phyloP scores from a whole-genome alignment of 2,329 filamentous ascomycete species.

The Ophiosphaerella korrae region DNA sequence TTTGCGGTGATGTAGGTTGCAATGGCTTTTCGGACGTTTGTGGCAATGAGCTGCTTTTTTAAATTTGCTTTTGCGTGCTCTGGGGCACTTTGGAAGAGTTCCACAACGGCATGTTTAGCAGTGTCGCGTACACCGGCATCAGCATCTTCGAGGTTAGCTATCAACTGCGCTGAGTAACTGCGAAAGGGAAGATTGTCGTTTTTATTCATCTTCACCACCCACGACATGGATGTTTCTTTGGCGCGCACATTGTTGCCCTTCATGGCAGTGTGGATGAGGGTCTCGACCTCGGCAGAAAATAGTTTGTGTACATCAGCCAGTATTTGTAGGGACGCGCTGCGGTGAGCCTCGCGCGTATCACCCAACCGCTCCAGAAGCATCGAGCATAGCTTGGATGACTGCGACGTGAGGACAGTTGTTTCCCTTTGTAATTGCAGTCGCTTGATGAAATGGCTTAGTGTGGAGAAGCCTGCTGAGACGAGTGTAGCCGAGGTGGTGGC shows the following conservation, averaged over 20 bases:
- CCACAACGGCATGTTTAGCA: constrained; percentile 81
- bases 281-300: constrained; percentile 75
- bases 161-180: constrained; percentile 78
- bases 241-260: constrained; percentile 79
- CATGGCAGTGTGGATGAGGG: constrained; percentile 76
- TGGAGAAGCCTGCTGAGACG: constrained; percentile 82
- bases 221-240: constrained; percentile 83
- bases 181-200: constrained; percentile 81
- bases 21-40: constrained; percentile 86
- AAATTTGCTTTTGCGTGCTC: constrained; percentile 85
- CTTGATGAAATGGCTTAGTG: constrained; percentile 84
- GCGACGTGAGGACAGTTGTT: constrained; percentile 68
- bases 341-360: constrained; percentile 84
- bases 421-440: constrained; percentile 84
- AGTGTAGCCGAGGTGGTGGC: constrained; percentile 76
- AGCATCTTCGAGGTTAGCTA: constrained; percentile 87
- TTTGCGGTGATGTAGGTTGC: constrained; percentile 79
- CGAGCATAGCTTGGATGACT: constrained; percentile 73
- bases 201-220: constrained; percentile 85
- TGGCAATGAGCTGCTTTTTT: constrained; percentile 81
- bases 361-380: constrained; percentile 83
- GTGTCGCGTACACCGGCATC: constrained; percentile 85
- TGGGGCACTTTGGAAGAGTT: constrained; percentile 75
- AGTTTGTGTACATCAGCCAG: constrained; percentile 78
- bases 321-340: constrained; percentile 73